Percentiles rank a stretch among this genome's conserved stretches.
Conservation (phyloP, 169 alveolate genomes). For the Cryptosporidium sp. region DNA sequence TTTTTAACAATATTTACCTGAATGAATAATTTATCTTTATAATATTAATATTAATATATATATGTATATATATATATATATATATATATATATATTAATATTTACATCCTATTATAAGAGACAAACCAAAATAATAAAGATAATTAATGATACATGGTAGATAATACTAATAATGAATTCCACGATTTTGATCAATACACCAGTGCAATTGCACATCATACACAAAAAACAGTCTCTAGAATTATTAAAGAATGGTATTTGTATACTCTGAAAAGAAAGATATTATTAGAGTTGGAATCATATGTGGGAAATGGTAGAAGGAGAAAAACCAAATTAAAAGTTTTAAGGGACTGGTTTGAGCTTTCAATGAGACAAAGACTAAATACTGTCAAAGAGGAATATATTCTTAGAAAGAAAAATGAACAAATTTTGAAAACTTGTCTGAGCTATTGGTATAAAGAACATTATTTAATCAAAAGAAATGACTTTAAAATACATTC, state of each 20-base stretch:
- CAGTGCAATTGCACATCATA: conserved; percentile 48
- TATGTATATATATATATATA: too few relatives aligned
- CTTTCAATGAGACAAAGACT: conserved; percentile 19
- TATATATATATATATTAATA: too few relatives aligned
- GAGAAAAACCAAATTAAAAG: background rate
- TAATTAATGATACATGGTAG: background rate
- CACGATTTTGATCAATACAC: conserved; percentile 25
- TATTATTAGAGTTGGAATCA: conserved; percentile 18
- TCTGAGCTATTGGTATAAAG: conserved; percentile 27
- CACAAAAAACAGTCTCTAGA: conserved; percentile 40
- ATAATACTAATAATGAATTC: background rate
- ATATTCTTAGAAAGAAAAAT: background rate
- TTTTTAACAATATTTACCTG: too few relatives aligned
- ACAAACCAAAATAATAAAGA: background rate
- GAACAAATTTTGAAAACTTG: background rate
- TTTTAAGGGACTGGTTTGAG: conserved; percentile 44
- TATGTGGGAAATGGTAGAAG: conserved; percentile 2
- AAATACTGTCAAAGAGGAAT: conserved; percentile 15
- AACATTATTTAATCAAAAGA: conserved; percentile 28
- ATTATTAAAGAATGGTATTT: conserved; percentile 66
- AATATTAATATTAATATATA: too few relatives aligned
- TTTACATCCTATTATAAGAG: too few relatives aligned
- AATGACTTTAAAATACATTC: background rate
- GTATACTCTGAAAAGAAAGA: conserved; percentile 20
- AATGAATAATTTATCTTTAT: too few relatives aligned